Conservation (phyloP, 176 grass and related monocot species). For the Cenchrus fungigraminus region DNA sequence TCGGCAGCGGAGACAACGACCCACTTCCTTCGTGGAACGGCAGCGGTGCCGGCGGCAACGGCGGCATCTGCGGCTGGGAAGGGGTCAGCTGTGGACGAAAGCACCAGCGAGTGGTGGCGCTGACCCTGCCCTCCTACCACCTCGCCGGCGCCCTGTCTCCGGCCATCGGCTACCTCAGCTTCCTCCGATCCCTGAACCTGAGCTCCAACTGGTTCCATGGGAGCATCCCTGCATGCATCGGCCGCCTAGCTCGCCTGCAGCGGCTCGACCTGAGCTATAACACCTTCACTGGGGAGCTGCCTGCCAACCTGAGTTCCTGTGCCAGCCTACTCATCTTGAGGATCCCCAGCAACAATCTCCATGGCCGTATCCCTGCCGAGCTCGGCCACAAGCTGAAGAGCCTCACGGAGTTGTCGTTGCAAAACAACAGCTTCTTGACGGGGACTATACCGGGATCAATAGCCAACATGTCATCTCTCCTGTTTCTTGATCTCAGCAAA, state of each 20-base stretch:
- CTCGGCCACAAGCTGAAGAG: background rate
- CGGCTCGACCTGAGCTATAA: constrained; percentile 25
- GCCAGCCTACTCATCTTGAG: background rate
- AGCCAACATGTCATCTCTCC: background rate
- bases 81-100: background rate
- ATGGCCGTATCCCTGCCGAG: background rate
- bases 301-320: constrained; percentile 35
- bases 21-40: background rate
- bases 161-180: constrained; percentile 18
- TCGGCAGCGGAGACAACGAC: too few species aligned
- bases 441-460: constrained; percentile 16
- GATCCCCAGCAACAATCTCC: background rate
- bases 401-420: background rate
- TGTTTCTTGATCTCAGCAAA: background rate
- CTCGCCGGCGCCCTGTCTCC: background rate
- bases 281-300: background rate
- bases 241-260: background rate
- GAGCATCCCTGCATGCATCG: background rate
- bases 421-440: constrained; percentile 15
- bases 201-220: constrained; percentile 22
- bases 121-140: background rate
- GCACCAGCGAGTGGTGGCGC: constrained; percentile 13
- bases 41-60: background rate
- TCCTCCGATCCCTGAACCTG: constrained; percentile 14
- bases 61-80: constrained; percentile 18